A percentile compares a stretch with the other conserved stretches of the same genome.
Evolutionary conservation across 345 rosid genomes (phyloP).

Genomic region (Eucalyptus caleyi): DNA sequence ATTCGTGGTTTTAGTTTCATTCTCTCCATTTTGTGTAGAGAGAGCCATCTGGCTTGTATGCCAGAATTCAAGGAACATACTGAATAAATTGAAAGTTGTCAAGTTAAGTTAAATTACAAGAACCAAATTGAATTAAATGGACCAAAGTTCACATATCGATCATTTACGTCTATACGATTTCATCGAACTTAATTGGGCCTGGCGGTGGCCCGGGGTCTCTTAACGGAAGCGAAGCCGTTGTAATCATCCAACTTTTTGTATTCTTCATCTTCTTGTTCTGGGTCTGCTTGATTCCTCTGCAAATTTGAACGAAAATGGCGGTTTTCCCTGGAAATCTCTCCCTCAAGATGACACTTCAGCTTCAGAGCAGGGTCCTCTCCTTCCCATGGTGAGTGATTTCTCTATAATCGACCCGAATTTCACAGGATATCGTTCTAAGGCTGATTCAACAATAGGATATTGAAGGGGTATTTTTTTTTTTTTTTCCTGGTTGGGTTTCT

Average conservation of each 20-base stretch:
- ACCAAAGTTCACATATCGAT: too few species aligned
- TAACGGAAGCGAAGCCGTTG: neutral
- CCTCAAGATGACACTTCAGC: slow-evolving; percentile 14
- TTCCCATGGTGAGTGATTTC: slow-evolving; percentile 21
- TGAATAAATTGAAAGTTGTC: too few species aligned
- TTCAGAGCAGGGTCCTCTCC: slow-evolving; percentile 14
- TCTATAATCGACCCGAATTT: neutral
- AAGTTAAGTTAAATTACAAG: too few species aligned
- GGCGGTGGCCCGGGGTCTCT: neutral
- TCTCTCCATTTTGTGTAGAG: too few species aligned
- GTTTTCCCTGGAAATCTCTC: slow-evolving; percentile 19
- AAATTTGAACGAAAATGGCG: slow-evolving; percentile 11
- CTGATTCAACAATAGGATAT: neutral
- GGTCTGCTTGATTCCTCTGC: neutral
- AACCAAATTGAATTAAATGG: too few species aligned
- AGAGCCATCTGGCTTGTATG: too few species aligned
- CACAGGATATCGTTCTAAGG: neutral
- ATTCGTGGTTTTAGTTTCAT: too few species aligned
- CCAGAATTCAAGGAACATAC: too few species aligned
- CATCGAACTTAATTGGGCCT: neutral
- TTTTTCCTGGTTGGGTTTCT: neutral
- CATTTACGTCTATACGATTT: too few species aligned
- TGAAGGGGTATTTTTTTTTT: too few species aligned
- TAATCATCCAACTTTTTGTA: neutral
- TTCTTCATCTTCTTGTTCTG: neutral